Evolutionary conservation across 2,329 filamentous ascomycete species (phyloP).

Genomic region (Drechslerella stenobrocha): DNA sequence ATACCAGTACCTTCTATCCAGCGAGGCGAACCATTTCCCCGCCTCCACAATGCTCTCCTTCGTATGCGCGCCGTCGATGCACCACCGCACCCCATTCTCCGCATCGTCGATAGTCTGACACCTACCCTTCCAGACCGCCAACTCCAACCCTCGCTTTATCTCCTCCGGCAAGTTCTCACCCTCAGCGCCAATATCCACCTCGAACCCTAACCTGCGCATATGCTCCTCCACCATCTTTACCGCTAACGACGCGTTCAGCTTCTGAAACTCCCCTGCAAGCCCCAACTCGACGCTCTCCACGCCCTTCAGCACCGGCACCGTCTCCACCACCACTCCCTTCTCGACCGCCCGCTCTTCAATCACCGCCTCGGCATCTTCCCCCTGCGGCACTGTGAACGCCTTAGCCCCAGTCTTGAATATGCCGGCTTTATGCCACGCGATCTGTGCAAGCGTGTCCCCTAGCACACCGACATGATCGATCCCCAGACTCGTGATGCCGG

Average conservation of each 20-base stretch:
- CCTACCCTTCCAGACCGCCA: slow-evolving; percentile 72
- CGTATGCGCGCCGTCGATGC: slow-evolving; percentile 86
- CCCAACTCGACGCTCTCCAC: slow-evolving; percentile 53
- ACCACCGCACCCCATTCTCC: slow-evolving; percentile 67
- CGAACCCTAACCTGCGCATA: slow-evolving; percentile 58
- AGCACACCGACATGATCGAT: slow-evolving; percentile 84
- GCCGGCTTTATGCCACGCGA: slow-evolving; percentile 90
- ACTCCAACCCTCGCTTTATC: slow-evolving; percentile 68
- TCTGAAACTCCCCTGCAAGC: slow-evolving; percentile 62
- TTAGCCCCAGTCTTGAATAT: slow-evolving; percentile 72
- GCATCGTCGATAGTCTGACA: slow-evolving; percentile 69
- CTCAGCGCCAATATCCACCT: slow-evolving; percentile 55
- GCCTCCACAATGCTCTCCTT: slow-evolving; percentile 77
- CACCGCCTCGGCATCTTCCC: slow-evolving; percentile 62
- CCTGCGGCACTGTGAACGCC: slow-evolving; percentile 67
- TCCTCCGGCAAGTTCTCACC: slow-evolving; percentile 61
- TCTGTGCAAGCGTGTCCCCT: slow-evolving; percentile 75
- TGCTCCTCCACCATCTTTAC: slow-evolving; percentile 64
- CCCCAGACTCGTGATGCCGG: slow-evolving; percentile 76
- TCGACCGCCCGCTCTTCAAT: slow-evolving; percentile 65
- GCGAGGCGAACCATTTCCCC: slow-evolving; percentile 71
- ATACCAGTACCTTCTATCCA: slow-evolving; percentile 20
- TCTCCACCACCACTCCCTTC: slow-evolving; percentile 60
- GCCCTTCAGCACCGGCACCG: slow-evolving; percentile 55
- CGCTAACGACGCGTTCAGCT: slow-evolving; percentile 65